Evolutionary conservation across 805 yeast genomes (phyloP).

Genomic region (Metschnikowia aberdeeniae): DNA sequence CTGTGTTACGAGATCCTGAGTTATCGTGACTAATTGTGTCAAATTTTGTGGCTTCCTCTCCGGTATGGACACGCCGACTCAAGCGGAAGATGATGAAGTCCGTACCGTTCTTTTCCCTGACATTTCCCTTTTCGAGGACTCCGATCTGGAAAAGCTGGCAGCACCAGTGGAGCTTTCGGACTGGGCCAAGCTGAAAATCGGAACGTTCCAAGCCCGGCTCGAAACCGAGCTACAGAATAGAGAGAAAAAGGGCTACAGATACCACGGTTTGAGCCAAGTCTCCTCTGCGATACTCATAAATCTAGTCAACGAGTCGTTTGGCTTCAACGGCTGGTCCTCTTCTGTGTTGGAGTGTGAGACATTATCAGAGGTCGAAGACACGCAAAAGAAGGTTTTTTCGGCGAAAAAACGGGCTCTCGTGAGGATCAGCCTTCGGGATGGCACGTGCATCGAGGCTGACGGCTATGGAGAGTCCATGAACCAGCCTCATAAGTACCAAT

Average conservation of each 20-base stretch:
- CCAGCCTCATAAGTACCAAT: slow-evolving; percentile 30
- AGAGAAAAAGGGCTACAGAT: slow-evolving; percentile 9
- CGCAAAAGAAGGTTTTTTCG: slow-evolving; percentile 19
- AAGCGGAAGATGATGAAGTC: not conserved
- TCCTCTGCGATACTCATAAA: slow-evolving; percentile 19
- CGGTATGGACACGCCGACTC: too few species aligned
- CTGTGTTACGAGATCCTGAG: not conserved
- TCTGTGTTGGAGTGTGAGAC: slow-evolving; percentile 28
- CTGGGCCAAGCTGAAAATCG: slow-evolving; percentile 48
- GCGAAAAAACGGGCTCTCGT: slow-evolving; percentile 28
- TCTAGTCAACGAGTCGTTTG: slow-evolving; percentile 50
- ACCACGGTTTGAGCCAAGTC: slow-evolving; percentile 1
- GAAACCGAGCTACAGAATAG: slow-evolving; percentile 31
- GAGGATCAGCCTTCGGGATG: slow-evolving; percentile 40
- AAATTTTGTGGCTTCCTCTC: not conserved
- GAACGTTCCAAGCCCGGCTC: slow-evolving; percentile 45
- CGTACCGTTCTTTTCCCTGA: slow-evolving; percentile 22
- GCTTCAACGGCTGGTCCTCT: slow-evolving; percentile 56
- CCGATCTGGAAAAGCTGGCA: slow-evolving; percentile 4
- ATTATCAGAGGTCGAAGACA: slow-evolving; percentile 20
- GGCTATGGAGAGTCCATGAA: slow-evolving; percentile 39
- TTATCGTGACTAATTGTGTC: not conserved
- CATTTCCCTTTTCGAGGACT: slow-evolving; percentile 19
- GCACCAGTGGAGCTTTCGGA: slow-evolving; percentile 6
- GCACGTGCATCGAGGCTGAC: slow-evolving; percentile 32